Percentiles rank a stretch among this genome's conserved stretches.
phyloP scores from a whole-genome alignment of 495 filamentous ascomycete species.

The Lepraria neglecta region DNA sequence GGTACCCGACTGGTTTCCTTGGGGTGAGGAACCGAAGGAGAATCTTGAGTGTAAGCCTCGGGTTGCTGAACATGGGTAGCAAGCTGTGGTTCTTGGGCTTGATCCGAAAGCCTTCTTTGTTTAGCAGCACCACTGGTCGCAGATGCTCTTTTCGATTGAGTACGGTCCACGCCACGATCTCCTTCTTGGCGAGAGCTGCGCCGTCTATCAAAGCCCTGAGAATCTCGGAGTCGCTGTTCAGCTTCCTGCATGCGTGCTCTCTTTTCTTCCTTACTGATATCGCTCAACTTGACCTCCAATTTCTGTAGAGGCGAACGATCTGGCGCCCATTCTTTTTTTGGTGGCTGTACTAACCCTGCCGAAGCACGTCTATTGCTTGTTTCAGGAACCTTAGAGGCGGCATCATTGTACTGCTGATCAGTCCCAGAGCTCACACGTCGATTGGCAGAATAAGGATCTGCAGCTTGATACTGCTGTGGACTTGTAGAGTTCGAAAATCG shows the following conservation, averaged over 20 bases:
- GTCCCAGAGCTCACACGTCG: constrained; percentile 24
- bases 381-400: constrained; percentile 21
- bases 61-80: neutral
- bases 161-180: neutral
- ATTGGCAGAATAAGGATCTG: constrained; percentile 9
- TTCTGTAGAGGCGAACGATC: constrained; percentile 86
- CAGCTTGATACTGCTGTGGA: constrained; percentile 13
- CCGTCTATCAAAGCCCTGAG: constrained; percentile 31
- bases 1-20: constrained; percentile 3
- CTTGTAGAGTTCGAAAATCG: constrained; percentile 20
- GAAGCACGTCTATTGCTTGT: constrained; percentile 39
- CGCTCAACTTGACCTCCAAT: constrained; percentile 78
- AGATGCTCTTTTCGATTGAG: constrained; percentile 12
- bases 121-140: neutral
- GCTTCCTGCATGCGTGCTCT: constrained; percentile 73
- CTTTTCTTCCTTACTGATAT: constrained; percentile 89
- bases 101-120: neutral
- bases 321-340: constrained; percentile 51
- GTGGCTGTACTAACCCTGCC: constrained; percentile 29
- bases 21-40: neutral
- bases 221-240: constrained; percentile 54
- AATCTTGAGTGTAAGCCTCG: neutral
- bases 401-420: neutral
- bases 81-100: neutral
- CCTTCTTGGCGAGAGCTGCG: constrained; percentile 4